These are phyloP conservation scores for Hondaea fermentalgiana DNA, from an alignment of 108 stramenopile genomes.

Conservation along the genomic window DNA sequence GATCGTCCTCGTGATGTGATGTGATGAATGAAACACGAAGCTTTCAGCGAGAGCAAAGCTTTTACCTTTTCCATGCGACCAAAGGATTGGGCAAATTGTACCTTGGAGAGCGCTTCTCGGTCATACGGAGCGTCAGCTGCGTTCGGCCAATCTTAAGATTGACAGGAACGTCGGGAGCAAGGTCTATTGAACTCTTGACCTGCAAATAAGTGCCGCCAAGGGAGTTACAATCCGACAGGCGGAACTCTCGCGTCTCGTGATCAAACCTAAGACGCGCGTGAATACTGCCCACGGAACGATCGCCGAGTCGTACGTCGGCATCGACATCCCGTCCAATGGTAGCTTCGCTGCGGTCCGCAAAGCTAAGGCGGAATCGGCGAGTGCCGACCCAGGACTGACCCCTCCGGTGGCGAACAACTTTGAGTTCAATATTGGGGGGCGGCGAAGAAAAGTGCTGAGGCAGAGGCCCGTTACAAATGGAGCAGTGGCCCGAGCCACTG, in stretches of 20 bases:
- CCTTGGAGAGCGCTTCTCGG: background rate
- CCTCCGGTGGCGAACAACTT: background rate
- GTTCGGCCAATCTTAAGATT: slow-evolving; percentile 3
- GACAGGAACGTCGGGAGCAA: background rate
- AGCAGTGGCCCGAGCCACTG: background rate
- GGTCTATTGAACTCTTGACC: background rate
- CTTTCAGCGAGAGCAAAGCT: background rate
- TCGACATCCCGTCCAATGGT: background rate
- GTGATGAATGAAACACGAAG: too few relatives aligned
- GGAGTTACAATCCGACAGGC: slow-evolving; percentile 4
- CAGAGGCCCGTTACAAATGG: slow-evolving; percentile 11
- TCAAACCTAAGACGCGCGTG: background rate
- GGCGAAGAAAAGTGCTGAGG: slow-evolving; percentile 12
- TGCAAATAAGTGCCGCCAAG: slow-evolving; percentile 11
- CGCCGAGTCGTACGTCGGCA: background rate
- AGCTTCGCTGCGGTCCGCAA: background rate
- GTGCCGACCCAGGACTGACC: slow-evolving; percentile 1
- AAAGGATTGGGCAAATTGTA: background rate
- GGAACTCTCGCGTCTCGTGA: background rate
- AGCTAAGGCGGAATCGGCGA: background rate
- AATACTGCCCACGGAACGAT: slow-evolving; percentile 3
- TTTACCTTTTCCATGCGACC: background rate
- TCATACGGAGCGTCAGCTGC: background rate
- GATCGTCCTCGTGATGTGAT: too few relatives aligned
- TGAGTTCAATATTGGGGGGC: background rate